Conservation (phyloP, 225 moss, liverwort and hornwort genomes). For the Marchantia paleacea region DNA sequence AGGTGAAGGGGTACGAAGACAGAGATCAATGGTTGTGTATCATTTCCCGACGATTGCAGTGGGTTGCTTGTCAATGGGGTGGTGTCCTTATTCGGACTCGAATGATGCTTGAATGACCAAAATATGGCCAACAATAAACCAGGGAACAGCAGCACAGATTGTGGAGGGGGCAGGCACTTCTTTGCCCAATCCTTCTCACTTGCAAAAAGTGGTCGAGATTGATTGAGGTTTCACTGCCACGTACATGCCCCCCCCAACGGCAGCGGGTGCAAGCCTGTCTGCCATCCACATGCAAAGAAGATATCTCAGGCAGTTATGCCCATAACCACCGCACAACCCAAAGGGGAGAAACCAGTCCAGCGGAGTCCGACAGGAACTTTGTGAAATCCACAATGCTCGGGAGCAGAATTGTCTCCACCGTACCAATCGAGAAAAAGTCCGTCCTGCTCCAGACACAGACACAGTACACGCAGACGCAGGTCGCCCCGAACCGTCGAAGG, state of each 20-base stretch:
- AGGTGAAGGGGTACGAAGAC: constrained; percentile 1
- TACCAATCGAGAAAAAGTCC: background rate
- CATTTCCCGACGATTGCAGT: background rate
- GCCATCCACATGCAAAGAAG: background rate
- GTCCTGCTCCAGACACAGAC: background rate
- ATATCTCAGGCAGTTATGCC: background rate
- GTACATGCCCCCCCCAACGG: background rate
- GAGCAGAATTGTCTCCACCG: background rate
- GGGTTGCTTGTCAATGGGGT: background rate
- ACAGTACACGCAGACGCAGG: too few relatives aligned
- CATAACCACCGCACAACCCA: background rate
- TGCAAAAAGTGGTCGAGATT: background rate
- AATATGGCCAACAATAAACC: background rate
- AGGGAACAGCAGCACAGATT: background rate
- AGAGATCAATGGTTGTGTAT: constrained; percentile 1
- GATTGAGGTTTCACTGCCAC: background rate
- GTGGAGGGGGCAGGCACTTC: background rate
- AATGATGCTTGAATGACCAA: background rate
- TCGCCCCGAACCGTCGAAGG: too few relatives aligned
- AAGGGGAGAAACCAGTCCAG: background rate
- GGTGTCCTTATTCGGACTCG: background rate
- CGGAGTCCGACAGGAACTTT: background rate
- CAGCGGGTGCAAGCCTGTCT: background rate
- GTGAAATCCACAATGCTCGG: background rate
- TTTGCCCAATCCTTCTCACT: background rate